Base-by-base conservation (phyloP, 1,284 basidiomycete genomes). In the Tilletia indica region DNA sequence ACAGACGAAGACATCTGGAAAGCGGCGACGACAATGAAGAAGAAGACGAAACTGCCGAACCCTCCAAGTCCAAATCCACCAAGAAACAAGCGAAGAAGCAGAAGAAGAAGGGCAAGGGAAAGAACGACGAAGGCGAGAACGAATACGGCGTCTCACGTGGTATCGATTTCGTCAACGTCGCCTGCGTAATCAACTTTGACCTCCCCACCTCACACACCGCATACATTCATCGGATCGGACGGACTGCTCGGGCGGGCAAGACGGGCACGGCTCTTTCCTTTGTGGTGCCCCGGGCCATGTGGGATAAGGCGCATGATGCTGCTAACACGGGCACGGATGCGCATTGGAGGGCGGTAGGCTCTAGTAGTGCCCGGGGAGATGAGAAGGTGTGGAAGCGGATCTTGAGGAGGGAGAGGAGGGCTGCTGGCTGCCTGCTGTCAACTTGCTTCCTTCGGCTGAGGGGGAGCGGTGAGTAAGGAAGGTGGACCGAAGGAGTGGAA, bases 111-210 rank as follows among this genome's bases (percentile, higher is more conserved):
- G 16, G 25, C 4, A 71, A 67, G 36, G n/a, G 25, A 48, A 51
- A 63, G 67, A 42, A n/a, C 2, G 36, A 39, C 9, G 25, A 31
- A 6, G 47, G 34, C 8, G 36, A 31, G 8, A 68, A 68, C 70
- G 93, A 97, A 83, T 98, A 95, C 81, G 94, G 96, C 56, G 93
- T 98, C 68, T 94, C 94, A 0, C 92, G 97, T 58, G 97, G 97
- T 1, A 91, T 99, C 75, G 97, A 99, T 86, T 99, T 99, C 85
- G 89, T 98, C 79, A 92, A 97, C 78, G 97, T 99, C 63, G 91
- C 95, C 2, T 98, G 95, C 80, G 97, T 99, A 8, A 89, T 99
- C 86, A 99, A 99, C 87, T 99, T 99, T 85, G 97, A 99, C 85
- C 88, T 99, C 8, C 97, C 97, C 0, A 88, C 90, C 2, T 91